Base-by-base conservation (phyloP, 257 asterid genomes). In the Scutellaria minor region DNA sequence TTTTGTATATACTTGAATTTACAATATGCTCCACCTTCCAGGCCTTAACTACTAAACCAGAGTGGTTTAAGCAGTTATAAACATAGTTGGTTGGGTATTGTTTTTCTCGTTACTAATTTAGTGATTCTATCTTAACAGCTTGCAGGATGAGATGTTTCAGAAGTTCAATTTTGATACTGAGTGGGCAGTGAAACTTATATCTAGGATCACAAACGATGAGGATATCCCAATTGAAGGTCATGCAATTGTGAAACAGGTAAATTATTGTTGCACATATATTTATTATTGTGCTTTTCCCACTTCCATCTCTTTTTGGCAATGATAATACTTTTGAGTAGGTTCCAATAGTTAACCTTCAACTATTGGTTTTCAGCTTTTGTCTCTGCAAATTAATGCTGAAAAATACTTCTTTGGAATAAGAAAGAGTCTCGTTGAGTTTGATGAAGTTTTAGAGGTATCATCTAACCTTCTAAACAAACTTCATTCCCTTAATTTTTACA, bases 111-210 rank as follows among this genome's bases (percentile, higher is more conserved):
- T 20, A 55, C 77, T 63, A 47, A 63, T 57, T 55, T 40, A 60
- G 70, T 44, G 64, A 35, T 52, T 70, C 54, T 75, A 60, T 77
- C 68, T 67, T 71, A 58, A 73, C 84, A 95, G 99, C 88, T 86
- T 95, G 90, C 97, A 92, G 79, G 99, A 95, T 81, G 99, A 92
- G 80, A 92, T 95, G 90, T 95, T 95, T 85, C 92, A 88, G 84
- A 95, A 95, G 84, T 95, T 95, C 79, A 91, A 95, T 86, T 90
- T 88, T 47, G 98, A 95, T 75, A 88, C 93, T 74, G 98, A 90
- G 83, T 95, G 99, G 99, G 99, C 99, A 20, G 92, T 95, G 70
- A 81, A 84, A 68, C 93, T 92, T 74, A 95, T 95, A 73, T 88
- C 98, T 45, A 90, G 96, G 85, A 85, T 95, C 70, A 84, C 93